Evolutionary conservation across 2,329 filamentous ascomycete genomes (phyloP).

Genomic region (Claviceps sp.): DNA sequence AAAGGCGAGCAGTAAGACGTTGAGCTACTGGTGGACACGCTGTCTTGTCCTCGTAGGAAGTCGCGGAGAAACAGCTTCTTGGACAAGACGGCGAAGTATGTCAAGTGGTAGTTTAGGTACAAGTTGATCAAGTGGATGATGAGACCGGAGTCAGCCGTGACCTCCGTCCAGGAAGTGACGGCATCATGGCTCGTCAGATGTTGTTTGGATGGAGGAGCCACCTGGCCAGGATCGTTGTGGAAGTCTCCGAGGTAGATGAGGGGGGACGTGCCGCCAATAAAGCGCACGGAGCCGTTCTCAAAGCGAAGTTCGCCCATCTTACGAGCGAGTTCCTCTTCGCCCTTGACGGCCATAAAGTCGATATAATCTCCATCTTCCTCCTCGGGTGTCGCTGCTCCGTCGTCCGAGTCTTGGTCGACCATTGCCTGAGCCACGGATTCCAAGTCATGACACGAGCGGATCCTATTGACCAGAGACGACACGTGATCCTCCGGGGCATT

Average conservation of each 20-base stretch:
- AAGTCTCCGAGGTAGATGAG: conserved; percentile 63
- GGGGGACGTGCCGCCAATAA: conserved; percentile 89
- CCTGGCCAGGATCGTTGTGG: conserved; percentile 19
- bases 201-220: conserved; percentile 31
- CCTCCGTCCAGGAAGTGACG: conserved; percentile 74
- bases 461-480: conserved; percentile 65
- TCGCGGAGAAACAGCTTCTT: conserved; percentile 79
- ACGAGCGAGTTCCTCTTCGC: conserved; percentile 71
- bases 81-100: conserved; percentile 85
- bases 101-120: conserved; percentile 98
- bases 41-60: conserved; percentile 58
- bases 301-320: conserved; percentile 88
- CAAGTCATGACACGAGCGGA: conserved; percentile 68
- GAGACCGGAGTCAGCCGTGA: conserved; percentile 66
- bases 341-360: conserved; percentile 28
- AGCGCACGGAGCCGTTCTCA: conserved; percentile 77
- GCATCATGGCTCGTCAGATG: conserved; percentile 48
- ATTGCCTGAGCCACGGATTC: conserved; percentile 42
- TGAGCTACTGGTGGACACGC: conserved; percentile 36
- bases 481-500: conserved; percentile 86
- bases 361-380: conserved; percentile 27
- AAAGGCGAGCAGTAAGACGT: conserved; percentile 71
- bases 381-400: conserved; percentile 16
- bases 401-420: conserved; percentile 25
- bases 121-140: conserved; percentile 84